Base-by-base conservation (phyloP, 75 land plant genomes). In the Pinus taeda region DNA sequence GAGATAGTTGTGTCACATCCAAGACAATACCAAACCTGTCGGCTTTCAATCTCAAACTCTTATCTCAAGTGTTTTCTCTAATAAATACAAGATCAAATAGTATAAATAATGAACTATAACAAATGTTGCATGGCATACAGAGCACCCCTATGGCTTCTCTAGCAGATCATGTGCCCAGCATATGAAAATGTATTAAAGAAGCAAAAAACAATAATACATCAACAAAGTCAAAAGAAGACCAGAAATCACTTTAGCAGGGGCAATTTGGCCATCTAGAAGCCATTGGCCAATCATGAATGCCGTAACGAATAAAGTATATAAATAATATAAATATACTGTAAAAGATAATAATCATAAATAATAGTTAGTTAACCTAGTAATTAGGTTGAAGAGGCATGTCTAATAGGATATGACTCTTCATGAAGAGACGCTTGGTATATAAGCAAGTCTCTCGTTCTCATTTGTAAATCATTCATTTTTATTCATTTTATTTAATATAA, bases 211-310 rank as follows among this genome's bases (percentile, higher is more conserved):
- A 9, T 69, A 20, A 0, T 39, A 22, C 22, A 37, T 69, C 39
- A 33, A 67, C 53, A 45, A 45, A 6, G 53, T 45, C 53, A 45
- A 45, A 45, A 6, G 53, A 45, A 45, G 53, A 45, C n/a, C 4
- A 9, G 42, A n/a, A 69, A 69, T 69, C 71, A 39, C 71, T 53
- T 69, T 20, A 96, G 93, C 20, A 13, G 22, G 9, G 98, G 93
- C 59, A 94, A 61, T 63, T 88, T 89, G 29, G 90, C 82, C 63
- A 92, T 53, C 94, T 92, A 96, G 71, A 90, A 93, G 42, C 94
- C 94, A 96, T 67, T 94, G 94, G 45, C 97, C 99, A 60, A 88
- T 22, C 17, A 85, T 69, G 61, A n/a, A n/a, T n/a, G n/a, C n/a
- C n/a, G n/a, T n/a, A n/a, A n/a, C n/a, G n/a, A n/a, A n/a, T n/a